These are phyloP conservation scores for Salvia hispanica DNA, from an alignment of 257 asterid genomes.

Conservation along the genomic window DNA sequence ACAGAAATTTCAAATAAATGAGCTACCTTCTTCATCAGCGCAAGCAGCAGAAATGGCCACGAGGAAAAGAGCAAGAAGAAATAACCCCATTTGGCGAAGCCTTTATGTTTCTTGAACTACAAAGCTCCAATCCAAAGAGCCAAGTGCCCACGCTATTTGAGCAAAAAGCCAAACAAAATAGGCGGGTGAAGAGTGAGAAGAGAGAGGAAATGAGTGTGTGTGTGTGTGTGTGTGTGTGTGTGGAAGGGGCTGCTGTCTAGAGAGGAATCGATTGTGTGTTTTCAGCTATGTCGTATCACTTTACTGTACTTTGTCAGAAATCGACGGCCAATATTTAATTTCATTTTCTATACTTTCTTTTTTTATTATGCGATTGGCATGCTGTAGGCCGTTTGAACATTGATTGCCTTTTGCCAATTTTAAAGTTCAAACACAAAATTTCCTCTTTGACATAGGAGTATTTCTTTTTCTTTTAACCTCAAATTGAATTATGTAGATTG, in stretches of 20 bases:
- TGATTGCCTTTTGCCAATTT: constrained; percentile 6
- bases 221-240: constrained; percentile 14
- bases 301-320: constrained; percentile 28
- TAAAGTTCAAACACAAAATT: neutral
- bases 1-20: neutral
- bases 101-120: constrained; percentile 31
- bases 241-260: neutral
- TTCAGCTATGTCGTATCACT: constrained; percentile 13
- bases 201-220: constrained; percentile 9
- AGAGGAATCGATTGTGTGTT: constrained; percentile 20
- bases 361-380: neutral
- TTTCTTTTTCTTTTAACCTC: too few relatives aligned
- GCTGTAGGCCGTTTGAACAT: constrained; percentile 8
- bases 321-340: constrained; percentile 37
- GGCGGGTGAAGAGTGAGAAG: neutral
- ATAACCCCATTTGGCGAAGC: constrained; percentile 37
- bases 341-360: neutral
- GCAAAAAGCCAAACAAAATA: constrained; percentile 22
- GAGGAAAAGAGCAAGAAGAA: constrained; percentile 42
- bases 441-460: constrained; percentile 9
- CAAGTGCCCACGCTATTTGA: neutral
- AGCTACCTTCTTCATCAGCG: constrained; percentile 70
- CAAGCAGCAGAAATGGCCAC: constrained; percentile 44
- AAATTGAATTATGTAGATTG: too few relatives aligned
- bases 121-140: constrained; percentile 38